These are phyloP conservation scores for Blastocystis sp. DNA, from an alignment of 352 stramenopile genomes.

Conservation along the genomic window DNA sequence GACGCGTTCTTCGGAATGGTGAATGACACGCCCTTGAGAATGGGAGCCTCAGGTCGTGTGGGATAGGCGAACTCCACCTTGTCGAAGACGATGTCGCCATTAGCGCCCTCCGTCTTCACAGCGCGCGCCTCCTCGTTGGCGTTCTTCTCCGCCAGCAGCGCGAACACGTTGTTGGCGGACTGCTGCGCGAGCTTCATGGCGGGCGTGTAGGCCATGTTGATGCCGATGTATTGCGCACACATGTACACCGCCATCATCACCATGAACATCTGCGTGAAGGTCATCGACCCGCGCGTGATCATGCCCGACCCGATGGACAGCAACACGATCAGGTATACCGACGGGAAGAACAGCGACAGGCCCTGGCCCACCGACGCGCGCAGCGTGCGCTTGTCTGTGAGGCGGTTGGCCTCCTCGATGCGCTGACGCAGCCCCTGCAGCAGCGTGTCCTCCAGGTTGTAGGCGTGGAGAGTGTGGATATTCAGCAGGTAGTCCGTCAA, in stretches of 20 bases:
- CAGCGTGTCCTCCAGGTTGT: conserved; percentile 26
- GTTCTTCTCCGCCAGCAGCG: conserved; percentile 29
- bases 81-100: conserved; percentile 78
- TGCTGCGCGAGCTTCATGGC: conserved; percentile 17
- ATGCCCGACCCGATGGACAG: not conserved
- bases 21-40: conserved; percentile 81
- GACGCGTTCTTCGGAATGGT: conserved; percentile 76
- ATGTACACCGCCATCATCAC: conserved; percentile 48
- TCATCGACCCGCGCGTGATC: not conserved
- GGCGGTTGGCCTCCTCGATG: not conserved
- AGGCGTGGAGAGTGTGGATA: conserved; percentile 48
- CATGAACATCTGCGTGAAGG: conserved; percentile 35
- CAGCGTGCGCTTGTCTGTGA: not conserved
- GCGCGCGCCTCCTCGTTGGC: conserved; percentile 8
- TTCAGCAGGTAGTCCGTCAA: conserved; percentile 60
- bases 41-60: conserved; percentile 75
- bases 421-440: not conserved
- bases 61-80: conserved; percentile 87
- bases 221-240: conserved; percentile 43
- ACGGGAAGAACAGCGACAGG: conserved; percentile 11
- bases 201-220: conserved; percentile 67
- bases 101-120: not conserved
- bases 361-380: conserved; percentile 14
- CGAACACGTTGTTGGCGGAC: conserved; percentile 35
- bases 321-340: conserved; percentile 1